Evolutionary conservation across 352 stramenopile genomes (phyloP).

Genomic region (Globisporangium radiosum): DNA sequence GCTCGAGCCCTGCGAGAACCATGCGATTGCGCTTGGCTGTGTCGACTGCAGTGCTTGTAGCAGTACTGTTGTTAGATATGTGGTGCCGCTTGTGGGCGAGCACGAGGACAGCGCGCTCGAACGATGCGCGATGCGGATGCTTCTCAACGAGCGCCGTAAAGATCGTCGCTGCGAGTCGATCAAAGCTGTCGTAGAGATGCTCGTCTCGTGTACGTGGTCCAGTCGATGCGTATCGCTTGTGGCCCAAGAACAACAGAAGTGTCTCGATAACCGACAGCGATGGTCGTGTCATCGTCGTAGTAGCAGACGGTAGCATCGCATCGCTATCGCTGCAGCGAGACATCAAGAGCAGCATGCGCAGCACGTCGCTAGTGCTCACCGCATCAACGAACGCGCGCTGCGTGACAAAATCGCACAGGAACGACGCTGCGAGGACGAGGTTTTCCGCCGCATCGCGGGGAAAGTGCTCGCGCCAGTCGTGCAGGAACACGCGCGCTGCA

Average conservation of each 20-base stretch:
- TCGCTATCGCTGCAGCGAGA: not conserved
- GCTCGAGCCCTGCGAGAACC: constrained; percentile 8
- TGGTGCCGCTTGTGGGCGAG: not conserved
- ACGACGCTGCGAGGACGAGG: constrained; percentile 21
- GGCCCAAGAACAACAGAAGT: constrained; percentile 5
- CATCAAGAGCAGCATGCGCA: constrained; percentile 5
- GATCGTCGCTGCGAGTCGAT: constrained; percentile 17
- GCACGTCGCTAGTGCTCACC: constrained; percentile 1
- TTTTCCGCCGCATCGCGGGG: constrained; percentile 15
- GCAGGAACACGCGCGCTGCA: constrained; percentile 12
- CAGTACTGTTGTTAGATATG: too few relatives aligned
- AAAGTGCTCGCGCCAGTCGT: not conserved
- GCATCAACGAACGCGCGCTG: constrained; percentile 3
- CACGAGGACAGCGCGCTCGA: constrained; percentile 9
- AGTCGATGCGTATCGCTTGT: not conserved
- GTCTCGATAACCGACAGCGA: constrained; percentile 8
- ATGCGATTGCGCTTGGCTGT: not conserved
- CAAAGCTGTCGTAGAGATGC: constrained; percentile 12
- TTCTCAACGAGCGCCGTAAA: constrained; percentile 17
- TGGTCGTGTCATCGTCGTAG: not conserved
- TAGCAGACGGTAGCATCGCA: too few relatives aligned
- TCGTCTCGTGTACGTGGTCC: too few relatives aligned
- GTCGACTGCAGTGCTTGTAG: not conserved
- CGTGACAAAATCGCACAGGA: constrained; percentile 18
- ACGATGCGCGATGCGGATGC: constrained; percentile 11